phyloP scores from a whole-genome alignment of 2,329 filamentous ascomycete genomes.

The Fusarium sp. region DNA sequence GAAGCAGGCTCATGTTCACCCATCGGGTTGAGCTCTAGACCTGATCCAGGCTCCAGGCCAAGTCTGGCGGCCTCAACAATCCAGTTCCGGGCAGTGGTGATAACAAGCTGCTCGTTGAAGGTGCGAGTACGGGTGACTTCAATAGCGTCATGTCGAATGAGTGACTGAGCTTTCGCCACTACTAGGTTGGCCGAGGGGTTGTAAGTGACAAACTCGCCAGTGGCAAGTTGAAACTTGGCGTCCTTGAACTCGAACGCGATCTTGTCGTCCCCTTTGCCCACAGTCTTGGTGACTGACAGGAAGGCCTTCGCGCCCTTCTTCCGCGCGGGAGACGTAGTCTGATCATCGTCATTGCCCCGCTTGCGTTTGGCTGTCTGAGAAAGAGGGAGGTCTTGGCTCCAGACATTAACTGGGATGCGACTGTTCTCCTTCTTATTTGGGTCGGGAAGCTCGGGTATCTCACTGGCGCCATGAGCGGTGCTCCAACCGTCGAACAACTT shows the following conservation, averaged over 20 bases:
- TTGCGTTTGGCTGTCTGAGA: neutral
- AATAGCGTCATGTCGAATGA: rapidly evolving
- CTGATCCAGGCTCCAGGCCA: neutral
- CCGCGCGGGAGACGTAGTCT: neutral
- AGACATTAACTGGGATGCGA: neutral
- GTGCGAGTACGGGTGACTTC: rapidly evolving
- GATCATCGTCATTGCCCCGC: no score
- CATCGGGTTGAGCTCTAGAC: neutral
- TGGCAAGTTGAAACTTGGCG: rapidly evolving
- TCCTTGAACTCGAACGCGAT: rapidly evolving
- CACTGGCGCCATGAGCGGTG: neutral
- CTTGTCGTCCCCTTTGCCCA: neutral
- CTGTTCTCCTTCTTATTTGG: neutral
- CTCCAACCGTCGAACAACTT: neutral
- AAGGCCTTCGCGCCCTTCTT: neutral
- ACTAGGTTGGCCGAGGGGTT: rapidly evolving
- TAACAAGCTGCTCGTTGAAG: rapidly evolving
- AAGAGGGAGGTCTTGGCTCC: neutral
- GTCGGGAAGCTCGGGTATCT: neutral
- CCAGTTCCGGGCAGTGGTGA: neutral
- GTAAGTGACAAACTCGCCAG: rapidly evolving
- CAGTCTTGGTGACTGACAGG: neutral
- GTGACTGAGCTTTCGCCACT: rapidly evolving
- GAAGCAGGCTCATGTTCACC: neutral
- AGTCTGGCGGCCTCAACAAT: neutral